Conservation (phyloP, 345 rosid genomes). For the Linum usitatissimum region DNA sequence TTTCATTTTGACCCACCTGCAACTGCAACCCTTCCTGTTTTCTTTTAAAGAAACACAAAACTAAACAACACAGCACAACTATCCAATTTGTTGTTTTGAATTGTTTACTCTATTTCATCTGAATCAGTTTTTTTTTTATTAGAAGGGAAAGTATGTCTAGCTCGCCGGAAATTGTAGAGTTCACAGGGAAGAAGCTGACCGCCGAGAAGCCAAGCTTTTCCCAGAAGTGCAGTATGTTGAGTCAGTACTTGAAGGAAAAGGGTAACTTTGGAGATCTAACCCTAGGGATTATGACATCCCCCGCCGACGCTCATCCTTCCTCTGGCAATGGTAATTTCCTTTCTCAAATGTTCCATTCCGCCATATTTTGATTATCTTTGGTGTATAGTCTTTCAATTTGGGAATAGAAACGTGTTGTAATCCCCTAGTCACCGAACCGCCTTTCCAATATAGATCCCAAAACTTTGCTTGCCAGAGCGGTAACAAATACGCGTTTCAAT, state of each 20-base stretch:
- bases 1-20: too few relatives aligned
- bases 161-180: slow-evolving; percentile 38
- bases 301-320: slow-evolving; percentile 12
- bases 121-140: not conserved
- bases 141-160: slow-evolving; percentile 38
- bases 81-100: not conserved
- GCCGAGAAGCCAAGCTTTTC: slow-evolving; percentile 47
- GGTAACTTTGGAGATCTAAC: slow-evolving; percentile 61
- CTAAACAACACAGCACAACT: too few relatives aligned
- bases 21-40: too few relatives aligned
- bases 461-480: too few relatives aligned
- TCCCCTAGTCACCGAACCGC: too few relatives aligned
- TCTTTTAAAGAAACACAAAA: too few relatives aligned
- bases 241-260: slow-evolving; percentile 69
- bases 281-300: slow-evolving; percentile 47
- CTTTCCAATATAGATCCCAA: too few relatives aligned
- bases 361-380: too few relatives aligned
- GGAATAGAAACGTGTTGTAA: too few relatives aligned
- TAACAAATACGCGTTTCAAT: too few relatives aligned
- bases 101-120: not conserved
- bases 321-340: not conserved
- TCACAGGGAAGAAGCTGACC: slow-evolving; percentile 15
- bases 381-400: too few relatives aligned
- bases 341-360: too few relatives aligned
- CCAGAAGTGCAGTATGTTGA: slow-evolving; percentile 50